A percentile compares a stretch with the other conserved stretches of the same genome.
Evolutionary conservation across 2,329 filamentous ascomycete species (phyloP).

Genomic region (Arthrinium puccinioides): DNA sequence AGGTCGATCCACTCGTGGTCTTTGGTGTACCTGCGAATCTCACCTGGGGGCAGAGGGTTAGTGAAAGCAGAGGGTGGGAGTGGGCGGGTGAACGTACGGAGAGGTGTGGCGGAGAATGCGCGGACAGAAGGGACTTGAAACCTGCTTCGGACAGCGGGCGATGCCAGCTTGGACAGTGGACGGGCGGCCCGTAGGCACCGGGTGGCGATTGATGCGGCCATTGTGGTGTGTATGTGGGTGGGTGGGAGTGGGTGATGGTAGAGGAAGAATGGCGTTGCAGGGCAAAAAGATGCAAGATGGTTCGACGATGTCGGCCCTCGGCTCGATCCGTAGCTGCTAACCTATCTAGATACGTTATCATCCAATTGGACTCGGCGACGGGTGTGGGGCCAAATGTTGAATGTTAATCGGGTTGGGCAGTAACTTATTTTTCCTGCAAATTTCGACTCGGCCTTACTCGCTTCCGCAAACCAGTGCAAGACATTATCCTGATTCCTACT

Average conservation of each 20-base stretch:
- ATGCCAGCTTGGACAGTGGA: constrained; percentile 34
- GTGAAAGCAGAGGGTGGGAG: constrained; percentile 20
- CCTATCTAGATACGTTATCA: too few relatives aligned
- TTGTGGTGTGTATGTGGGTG: background rate
- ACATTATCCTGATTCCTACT: too few relatives aligned
- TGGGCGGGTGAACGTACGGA: constrained; percentile 28
- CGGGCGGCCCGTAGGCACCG: constrained; percentile 44
- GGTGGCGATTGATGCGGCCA: constrained; percentile 45
- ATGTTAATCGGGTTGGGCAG: too few relatives aligned
- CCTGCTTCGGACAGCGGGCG: constrained; percentile 22
- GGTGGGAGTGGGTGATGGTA: background rate
- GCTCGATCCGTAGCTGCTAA: too few relatives aligned
- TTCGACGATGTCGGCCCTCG: too few relatives aligned
- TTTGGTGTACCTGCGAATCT: constrained; percentile 81
- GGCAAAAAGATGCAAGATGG: too few relatives aligned
- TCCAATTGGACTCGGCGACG: too few relatives aligned
- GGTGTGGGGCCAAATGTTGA: too few relatives aligned
- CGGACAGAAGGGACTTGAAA: constrained; percentile 33
- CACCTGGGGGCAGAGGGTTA: constrained; percentile 31
- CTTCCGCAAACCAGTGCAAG: too few relatives aligned
- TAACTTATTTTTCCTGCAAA: too few relatives aligned
- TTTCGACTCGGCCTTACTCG: too few relatives aligned
- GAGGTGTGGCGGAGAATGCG: constrained; percentile 37
- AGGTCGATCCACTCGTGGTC: constrained; percentile 99
- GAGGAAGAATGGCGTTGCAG: background rate